These are phyloP conservation scores for Phaeosphaeria sp. DNA, from an alignment of 2,329 filamentous ascomycete genomes.

Conservation along the genomic window DNA sequence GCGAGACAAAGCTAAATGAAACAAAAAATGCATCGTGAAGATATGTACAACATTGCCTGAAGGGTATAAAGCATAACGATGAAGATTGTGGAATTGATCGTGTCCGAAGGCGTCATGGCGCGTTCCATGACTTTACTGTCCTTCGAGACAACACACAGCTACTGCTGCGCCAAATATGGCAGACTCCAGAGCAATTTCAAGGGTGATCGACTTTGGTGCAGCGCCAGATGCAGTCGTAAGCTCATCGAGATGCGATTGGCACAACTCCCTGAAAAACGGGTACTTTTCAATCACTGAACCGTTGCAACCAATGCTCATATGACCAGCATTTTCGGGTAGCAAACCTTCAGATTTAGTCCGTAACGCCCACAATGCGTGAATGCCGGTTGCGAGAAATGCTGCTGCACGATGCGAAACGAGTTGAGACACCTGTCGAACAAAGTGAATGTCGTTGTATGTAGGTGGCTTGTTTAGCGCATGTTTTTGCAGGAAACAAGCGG, in stretches of 20 bases:
- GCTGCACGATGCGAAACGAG: slow-evolving; percentile 65
- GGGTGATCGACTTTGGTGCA: slow-evolving; percentile 57
- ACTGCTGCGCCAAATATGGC: slow-evolving; percentile 78
- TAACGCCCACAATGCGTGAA: slow-evolving; percentile 67
- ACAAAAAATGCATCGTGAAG: neutral
- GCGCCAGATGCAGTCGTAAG: slow-evolving; percentile 56
- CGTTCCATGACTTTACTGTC: slow-evolving; percentile 17
- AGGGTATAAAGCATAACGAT: slow-evolving; percentile 7
- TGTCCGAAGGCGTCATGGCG: neutral
- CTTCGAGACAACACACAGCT: slow-evolving; percentile 56
- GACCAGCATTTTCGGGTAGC: slow-evolving; percentile 41
- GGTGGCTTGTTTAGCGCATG: slow-evolving; percentile 57
- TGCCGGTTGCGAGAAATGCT: slow-evolving; percentile 67
- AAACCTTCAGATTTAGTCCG: slow-evolving; percentile 58
- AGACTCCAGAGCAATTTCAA: slow-evolving; percentile 75
- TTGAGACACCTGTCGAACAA: slow-evolving; percentile 60
- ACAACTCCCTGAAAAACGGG: slow-evolving; percentile 67
- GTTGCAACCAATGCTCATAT: slow-evolving; percentile 71
- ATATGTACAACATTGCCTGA: slow-evolving; percentile 3
- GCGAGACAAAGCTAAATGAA: slow-evolving; percentile 2
- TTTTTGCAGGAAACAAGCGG: slow-evolving; percentile 57
- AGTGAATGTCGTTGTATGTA: slow-evolving; percentile 58
- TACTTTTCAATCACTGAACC: slow-evolving; percentile 82
- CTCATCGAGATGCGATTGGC: slow-evolving; percentile 68
- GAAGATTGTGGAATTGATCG: neutral